These are phyloP conservation scores for Scedosporium dehoogii DNA, from an alignment of 2,329 filamentous ascomycete species.

Conservation along the genomic window DNA sequence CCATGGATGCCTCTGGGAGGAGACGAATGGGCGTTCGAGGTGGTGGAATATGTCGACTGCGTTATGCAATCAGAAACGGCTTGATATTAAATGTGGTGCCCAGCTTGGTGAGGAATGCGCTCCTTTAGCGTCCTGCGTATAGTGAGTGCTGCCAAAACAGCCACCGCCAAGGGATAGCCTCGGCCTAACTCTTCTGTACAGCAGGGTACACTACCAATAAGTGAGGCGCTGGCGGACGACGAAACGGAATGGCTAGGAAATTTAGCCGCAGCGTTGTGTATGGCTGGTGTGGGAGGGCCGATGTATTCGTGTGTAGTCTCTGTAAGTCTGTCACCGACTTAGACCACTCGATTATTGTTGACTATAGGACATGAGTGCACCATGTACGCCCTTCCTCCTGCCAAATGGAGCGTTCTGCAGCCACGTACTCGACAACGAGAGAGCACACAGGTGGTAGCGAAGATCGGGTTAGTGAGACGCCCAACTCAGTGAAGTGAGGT, in stretches of 20 bases:
- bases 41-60: not conserved
- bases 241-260: not conserved
- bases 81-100: slow-evolving; percentile 7
- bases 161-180: not conserved
- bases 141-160: not conserved
- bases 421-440: not conserved
- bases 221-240: not conserved
- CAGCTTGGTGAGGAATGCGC: not conserved
- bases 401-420: not conserved
- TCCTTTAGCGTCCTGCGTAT: not conserved
- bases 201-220: not conserved
- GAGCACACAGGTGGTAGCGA: not conserved
- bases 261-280: slow-evolving; percentile 6
- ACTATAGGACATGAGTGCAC: not conserved
- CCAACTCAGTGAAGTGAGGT: not conserved
- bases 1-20: not conserved
- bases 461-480: not conserved
- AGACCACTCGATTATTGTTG: not conserved
- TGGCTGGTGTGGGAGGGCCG: not conserved
- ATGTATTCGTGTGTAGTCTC: not conserved
- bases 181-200: slow-evolving; percentile 3
- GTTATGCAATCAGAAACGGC: slow-evolving; percentile 5
- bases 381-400: not conserved
- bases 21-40: not conserved
- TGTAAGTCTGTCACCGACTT: not conserved